Percentiles rank a stretch among this genome's conserved stretches.
Conservation (phyloP, 1,284 basidiomycete species). For the Sporisorium graminicola region DNA sequence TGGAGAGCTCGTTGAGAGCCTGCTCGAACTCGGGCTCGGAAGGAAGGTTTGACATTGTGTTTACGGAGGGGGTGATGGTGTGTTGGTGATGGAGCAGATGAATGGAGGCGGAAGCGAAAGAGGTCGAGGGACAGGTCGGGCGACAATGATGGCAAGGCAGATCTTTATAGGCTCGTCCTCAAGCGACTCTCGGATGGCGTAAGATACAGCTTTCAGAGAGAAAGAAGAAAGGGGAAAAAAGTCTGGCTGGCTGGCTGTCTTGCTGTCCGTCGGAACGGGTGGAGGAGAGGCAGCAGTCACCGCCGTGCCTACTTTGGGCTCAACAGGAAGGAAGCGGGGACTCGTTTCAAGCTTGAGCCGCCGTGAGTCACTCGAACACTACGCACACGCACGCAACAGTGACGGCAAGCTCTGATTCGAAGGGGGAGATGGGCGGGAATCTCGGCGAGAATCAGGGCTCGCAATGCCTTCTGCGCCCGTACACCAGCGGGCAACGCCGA, state of each 20-base stretch:
- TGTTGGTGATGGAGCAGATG: not conserved
- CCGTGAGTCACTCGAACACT: too few species aligned
- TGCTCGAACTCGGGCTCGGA: conserved; percentile 76
- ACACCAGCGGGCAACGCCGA: conserved; percentile 12
- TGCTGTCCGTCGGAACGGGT: not conserved
- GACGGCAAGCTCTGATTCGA: not conserved
- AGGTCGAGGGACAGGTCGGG: not conserved
- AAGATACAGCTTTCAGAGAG: too few species aligned
- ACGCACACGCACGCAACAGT: too few species aligned
- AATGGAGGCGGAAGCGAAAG: not conserved
- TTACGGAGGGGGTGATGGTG: not conserved
- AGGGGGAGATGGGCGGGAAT: conserved; percentile 11
- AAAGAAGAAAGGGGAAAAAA: not conserved
- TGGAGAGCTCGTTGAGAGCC: conserved; percentile 78
- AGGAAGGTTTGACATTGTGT: conserved; percentile 66
- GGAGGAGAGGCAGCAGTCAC: not conserved
- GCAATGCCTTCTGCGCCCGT: not conserved
- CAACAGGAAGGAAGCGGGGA: conserved; percentile 4
- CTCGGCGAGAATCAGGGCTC: not conserved
- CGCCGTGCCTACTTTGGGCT: too few species aligned
- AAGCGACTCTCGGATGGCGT: not conserved
- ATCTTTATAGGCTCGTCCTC: not conserved
- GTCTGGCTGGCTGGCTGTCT: not conserved
- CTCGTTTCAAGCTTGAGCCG: not conserved
- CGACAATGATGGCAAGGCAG: not conserved